Percentiles rank a stretch among this genome's conserved stretches.
These are phyloP conservation scores for Lepidopterella palustris DNA, from an alignment of 495 filamentous ascomycete genomes.

Conservation along the genomic window DNA sequence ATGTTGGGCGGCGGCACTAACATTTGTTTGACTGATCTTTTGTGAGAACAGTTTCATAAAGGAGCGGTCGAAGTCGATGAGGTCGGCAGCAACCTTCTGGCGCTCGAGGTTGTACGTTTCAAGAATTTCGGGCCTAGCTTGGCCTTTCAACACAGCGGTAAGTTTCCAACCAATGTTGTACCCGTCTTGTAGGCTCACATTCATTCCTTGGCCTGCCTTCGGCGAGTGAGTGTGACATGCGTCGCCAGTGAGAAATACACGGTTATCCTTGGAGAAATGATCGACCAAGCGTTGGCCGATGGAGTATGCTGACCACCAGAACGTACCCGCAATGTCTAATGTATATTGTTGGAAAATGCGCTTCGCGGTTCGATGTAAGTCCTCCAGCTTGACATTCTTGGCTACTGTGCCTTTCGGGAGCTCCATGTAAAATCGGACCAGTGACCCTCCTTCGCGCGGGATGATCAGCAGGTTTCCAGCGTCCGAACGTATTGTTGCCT, in stretches of 20 bases:
- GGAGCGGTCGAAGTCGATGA: slow-evolving; percentile 67
- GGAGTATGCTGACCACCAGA: slow-evolving; percentile 55
- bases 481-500: slow-evolving; percentile 48
- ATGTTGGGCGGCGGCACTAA: not conserved
- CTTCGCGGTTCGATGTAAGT: slow-evolving; percentile 52
- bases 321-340: slow-evolving; percentile 46
- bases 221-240: slow-evolving; percentile 58
- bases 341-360: slow-evolving; percentile 53
- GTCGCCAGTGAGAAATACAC: slow-evolving; percentile 54
- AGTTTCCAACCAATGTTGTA: slow-evolving; percentile 78
- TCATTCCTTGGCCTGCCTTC: slow-evolving; percentile 53
- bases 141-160: slow-evolving; percentile 54
- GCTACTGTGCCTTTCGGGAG: slow-evolving; percentile 48
- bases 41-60: slow-evolving; percentile 57
- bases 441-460: slow-evolving; percentile 56
- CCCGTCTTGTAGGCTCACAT: slow-evolving; percentile 37
- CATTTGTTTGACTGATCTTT: slow-evolving; percentile 12
- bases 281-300: slow-evolving; percentile 56
- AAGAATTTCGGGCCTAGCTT: slow-evolving; percentile 50
- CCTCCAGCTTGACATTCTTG: slow-evolving; percentile 43
- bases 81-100: slow-evolving; percentile 57
- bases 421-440: slow-evolving; percentile 59
- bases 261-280: slow-evolving; percentile 47
- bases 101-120: slow-evolving; percentile 66
- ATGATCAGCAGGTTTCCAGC: slow-evolving; percentile 55